These are phyloP conservation scores for Phytophthora parvispora DNA, from an alignment of 352 stramenopile species.

Conservation along the genomic window DNA sequence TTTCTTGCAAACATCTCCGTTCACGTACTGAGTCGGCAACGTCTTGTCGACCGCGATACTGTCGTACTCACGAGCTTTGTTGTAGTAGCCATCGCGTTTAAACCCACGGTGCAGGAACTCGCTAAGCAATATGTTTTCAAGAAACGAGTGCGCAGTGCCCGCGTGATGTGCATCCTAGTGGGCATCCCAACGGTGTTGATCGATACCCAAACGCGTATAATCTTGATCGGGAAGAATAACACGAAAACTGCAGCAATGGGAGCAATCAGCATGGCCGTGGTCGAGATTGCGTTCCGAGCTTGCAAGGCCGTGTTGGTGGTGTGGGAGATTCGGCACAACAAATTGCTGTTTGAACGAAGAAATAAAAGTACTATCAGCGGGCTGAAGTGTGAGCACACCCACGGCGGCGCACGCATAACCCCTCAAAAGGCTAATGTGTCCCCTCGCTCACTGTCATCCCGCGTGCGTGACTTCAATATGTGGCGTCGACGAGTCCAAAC, in stretches of 20 bases:
- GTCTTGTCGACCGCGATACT: neutral
- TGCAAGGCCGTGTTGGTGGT: neutral
- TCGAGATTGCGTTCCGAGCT: slow-evolving; percentile 2
- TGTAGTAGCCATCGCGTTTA: neutral
- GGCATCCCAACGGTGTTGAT: slow-evolving; percentile 4
- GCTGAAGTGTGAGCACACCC: no score
- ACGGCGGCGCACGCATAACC: no score
- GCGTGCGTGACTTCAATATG: neutral
- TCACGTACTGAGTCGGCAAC: neutral
- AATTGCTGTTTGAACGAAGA: no score
- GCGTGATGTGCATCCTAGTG: neutral
- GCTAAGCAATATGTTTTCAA: neutral
- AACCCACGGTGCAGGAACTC: neutral
- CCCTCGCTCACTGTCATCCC: neutral
- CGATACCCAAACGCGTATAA: slow-evolving; percentile 5
- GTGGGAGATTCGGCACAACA: neutral
- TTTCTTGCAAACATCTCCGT: neutral
- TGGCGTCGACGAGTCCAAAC: neutral
- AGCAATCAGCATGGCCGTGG: neutral
- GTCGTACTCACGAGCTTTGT: neutral
- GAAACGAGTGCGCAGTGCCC: neutral
- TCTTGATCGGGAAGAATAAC: slow-evolving; percentile 1
- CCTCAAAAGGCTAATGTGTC: no score
- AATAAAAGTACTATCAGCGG: no score
- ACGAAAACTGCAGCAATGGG: neutral